Conservation (phyloP, 108 stramenopile genomes). For the Skeletonema marinoi region DNA sequence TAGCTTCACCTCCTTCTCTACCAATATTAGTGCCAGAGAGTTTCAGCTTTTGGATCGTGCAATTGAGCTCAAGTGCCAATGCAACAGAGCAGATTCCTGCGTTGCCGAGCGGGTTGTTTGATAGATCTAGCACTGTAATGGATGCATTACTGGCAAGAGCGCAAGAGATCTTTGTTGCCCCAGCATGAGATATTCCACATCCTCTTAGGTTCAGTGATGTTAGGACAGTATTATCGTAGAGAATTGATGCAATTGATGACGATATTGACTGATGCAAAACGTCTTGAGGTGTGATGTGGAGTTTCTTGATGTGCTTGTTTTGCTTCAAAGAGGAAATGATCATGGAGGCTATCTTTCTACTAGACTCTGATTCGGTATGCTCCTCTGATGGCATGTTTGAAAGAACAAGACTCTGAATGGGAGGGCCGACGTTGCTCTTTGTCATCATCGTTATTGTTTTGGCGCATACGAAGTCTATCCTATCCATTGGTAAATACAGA, state of each 20-base stretch:
- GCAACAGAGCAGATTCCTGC: background rate
- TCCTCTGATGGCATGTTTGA: background rate
- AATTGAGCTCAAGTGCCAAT: conserved; percentile 6
- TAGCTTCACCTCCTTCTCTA: conserved; percentile 1
- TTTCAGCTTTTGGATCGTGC: background rate
- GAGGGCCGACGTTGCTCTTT: background rate
- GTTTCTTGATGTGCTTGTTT: conserved; percentile 2
- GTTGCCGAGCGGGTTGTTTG: conserved; percentile 11
- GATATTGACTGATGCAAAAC: background rate
- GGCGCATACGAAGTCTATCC: background rate
- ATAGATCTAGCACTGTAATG: background rate
- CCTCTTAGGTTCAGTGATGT: background rate
- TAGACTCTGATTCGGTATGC: background rate
- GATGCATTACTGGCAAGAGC: conserved; percentile 7
- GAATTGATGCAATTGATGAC: conserved; percentile 3
- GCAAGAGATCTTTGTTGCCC: conserved; percentile 6
- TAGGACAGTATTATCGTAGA: conserved; percentile 5
- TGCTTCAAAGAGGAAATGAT: conserved; percentile 4
- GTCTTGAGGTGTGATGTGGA: background rate
- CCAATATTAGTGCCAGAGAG: background rate
- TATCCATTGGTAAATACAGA: background rate
- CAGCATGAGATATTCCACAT: conserved; percentile 11
- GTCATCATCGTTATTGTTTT: conserved; percentile 3
- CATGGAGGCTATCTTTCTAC: background rate
- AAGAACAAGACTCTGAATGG: background rate